Base-by-base conservation (phyloP, 768 basidiomycete species). In the Leccinum sublutescens region DNA sequence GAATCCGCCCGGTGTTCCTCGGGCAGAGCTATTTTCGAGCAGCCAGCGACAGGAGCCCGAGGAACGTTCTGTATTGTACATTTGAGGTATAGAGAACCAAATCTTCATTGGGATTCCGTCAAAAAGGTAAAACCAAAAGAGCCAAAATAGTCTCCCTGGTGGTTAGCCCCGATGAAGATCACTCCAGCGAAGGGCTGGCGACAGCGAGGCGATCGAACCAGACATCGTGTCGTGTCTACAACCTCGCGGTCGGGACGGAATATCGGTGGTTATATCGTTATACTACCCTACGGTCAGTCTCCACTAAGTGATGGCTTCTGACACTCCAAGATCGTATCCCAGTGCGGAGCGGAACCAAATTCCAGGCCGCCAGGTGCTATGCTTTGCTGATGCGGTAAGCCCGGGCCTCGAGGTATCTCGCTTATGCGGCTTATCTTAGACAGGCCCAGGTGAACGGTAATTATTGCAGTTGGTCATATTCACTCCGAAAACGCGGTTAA, bases 41-140 rank as follows among this genome's bases (percentile, higher is more conserved):
- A 29, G 55, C 51, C 33, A 56, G 50, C 61, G 54, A 58, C 29
- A 52, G 58, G 62, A 34, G 40, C 43, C 43, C 11, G 19, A 43
- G 61, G 63, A 63, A 64, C 48, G 50, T 51, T 38, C 17, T 61
- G 60, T 56, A 59, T 56, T 60, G 61, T 67, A 63, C 61, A 63
- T 61, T 70, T 72, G 55, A 50, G 71, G 62, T 11, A 55, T 43
- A 54, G 55, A 55, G 57, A 49, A 53, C 52, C 49, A 64, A 65
- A 61, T 64, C 17, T 62, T 60, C 59, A 55, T 63, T 53, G 59
- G 67, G 60, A 56, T 59, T 62, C 55, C 57, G 69, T 63, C 61
- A 75, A 74, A 74, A 74, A 66, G 66, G 50, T 64, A 64, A 76
- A 74, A 73, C 71, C 25, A 54, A 70, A 71, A 72, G 68, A 75